Conservation (phyloP, 2,329 filamentous ascomycete genomes). For the Ophiostoma populinum region DNA sequence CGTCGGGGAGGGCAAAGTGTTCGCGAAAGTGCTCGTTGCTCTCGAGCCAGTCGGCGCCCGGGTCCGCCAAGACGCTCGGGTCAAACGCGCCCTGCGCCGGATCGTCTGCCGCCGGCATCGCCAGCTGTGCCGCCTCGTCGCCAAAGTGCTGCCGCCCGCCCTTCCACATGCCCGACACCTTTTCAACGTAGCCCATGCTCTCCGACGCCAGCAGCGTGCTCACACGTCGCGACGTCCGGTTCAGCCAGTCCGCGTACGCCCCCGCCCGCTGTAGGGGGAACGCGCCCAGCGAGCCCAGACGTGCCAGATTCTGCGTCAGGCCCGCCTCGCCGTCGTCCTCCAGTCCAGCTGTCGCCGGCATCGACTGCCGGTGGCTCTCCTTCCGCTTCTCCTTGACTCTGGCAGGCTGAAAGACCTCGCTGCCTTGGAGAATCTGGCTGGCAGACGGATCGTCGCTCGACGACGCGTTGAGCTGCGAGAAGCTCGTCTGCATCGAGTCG, state of each 20-base stretch:
- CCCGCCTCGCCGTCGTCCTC: constrained; percentile 25
- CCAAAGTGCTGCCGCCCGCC: constrained; percentile 82
- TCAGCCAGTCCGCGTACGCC: constrained; percentile 67
- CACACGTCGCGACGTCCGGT: constrained; percentile 63
- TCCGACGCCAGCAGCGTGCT: constrained; percentile 70
- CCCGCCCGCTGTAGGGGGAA: constrained; percentile 75
- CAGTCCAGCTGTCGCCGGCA: too few relatives aligned
- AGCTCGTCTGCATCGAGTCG: constrained; percentile 39
- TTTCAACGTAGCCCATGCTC: constrained; percentile 91
- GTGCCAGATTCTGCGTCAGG: constrained; percentile 30
- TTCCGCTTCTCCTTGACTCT: not conserved
- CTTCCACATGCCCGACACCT: constrained; percentile 93
- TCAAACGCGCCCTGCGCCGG: too few relatives aligned
- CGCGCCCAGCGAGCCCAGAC: constrained; percentile 49
- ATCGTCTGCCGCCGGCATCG: constrained; percentile 30
- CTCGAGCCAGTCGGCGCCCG: constrained; percentile 45
- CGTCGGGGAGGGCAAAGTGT: constrained; percentile 76
- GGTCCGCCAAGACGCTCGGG: not conserved
- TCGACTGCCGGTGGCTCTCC: too few relatives aligned
- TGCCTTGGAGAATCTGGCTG: constrained; percentile 76
- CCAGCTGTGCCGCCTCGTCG: constrained; percentile 29
- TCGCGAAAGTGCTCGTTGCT: constrained; percentile 69
- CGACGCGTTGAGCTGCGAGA: constrained; percentile 52
- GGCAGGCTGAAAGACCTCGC: constrained; percentile 79
- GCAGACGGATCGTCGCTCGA: constrained; percentile 66